Base-by-base conservation (phyloP, 1,284 basidiomycete genomes). In the Malassezia brasiliensis region DNA sequence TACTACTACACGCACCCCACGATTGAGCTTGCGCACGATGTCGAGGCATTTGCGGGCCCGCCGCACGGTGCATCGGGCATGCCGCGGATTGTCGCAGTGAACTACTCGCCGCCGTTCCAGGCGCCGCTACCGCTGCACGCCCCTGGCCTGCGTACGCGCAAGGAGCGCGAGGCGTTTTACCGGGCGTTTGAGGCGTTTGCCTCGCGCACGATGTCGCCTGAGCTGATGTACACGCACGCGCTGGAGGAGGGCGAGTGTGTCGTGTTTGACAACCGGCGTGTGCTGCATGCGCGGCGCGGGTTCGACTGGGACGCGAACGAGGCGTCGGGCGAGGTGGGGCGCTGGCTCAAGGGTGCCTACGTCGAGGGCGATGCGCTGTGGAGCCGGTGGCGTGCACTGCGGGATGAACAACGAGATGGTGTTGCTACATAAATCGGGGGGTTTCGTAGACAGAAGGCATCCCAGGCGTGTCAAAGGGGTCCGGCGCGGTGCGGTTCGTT, bases 41-140 rank as follows among this genome's bases (percentile, higher is more conserved):
- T 53, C 15, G 62, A 65, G 35, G 65, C 65, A 0, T 65, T 67
- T 36, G 61, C 59, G 8, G 65, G 65, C 4, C 15, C 28, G 5
- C 51, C 47, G 12, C 47, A 56, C 7, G 55, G 52, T 31, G 35
- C 30, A 14, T 52, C 52, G 15, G 42, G 45, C 10, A 72, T 72
- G 69, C 69, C 69, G 10, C 59, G 69, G 20, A 54, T 72, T 30
- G 63, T 57, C 22, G 67, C 68, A 2, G 81, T 96, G 70, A 94
- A 91, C 76, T 96, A 94, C 77, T 86, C 87, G 4, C 93, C 93
- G 0, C 93, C 91, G 0, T 98, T 96, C 81, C 90, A 96, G 77
- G 88, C 86, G 0, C 87, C 87, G 0, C 47, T 76, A 8, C 67
- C 74, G 1, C 60, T 76, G 30, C 57, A 66, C 5, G 56, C 61